Base-by-base conservation (phyloP, 192 early-diverging fungal genomes). In the Backusella westeae region DNA sequence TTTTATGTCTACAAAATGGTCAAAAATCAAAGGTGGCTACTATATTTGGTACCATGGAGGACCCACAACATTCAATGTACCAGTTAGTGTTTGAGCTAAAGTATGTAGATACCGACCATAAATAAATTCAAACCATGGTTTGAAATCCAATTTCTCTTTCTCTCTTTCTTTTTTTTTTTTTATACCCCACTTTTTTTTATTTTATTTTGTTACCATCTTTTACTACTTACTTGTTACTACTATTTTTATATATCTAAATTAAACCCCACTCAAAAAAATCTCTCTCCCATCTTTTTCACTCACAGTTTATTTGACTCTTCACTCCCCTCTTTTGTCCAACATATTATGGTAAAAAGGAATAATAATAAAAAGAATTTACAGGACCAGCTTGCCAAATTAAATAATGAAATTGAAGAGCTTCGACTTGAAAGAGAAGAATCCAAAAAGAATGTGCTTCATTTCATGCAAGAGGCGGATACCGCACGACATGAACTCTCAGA, bases 1-100 rank as follows among this genome's bases (percentile, higher is more conserved):
- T 94, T 72, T 80, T 86, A 65, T 85, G 86, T 73, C 78, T 94
- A 23, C 82, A 89, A 49, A 85, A 87, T 56, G 73, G 85, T 41
- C 74, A 77, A 34, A 84, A 82, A 15, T 66, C 35, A 34, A 77
- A 80, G 56, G 74, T 67, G 15, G 17, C 42, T 10, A 17, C 80
- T 14, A 85, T 87, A 26, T 85, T 85, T 72, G 88, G 80, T 53
- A 84, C 83, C 17, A 89, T 86, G 85, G 73, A 67, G 17, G 77
- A 78, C 49, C 70, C 71, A 1, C 21, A 35, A 2, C 35, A 72
- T 10, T 36, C 46, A 9, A 23, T 36, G 21, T 75, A 73, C 63
- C 74, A 82, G 52, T 78, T 34, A 67, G 34, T 82, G 36, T 77
- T 82, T 71, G 59, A 76, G 34, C 59, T 81, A 34, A 72, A 68